phyloP scores from a whole-genome alignment of 345 rosid species.

The Ceriops zippeliana region DNA sequence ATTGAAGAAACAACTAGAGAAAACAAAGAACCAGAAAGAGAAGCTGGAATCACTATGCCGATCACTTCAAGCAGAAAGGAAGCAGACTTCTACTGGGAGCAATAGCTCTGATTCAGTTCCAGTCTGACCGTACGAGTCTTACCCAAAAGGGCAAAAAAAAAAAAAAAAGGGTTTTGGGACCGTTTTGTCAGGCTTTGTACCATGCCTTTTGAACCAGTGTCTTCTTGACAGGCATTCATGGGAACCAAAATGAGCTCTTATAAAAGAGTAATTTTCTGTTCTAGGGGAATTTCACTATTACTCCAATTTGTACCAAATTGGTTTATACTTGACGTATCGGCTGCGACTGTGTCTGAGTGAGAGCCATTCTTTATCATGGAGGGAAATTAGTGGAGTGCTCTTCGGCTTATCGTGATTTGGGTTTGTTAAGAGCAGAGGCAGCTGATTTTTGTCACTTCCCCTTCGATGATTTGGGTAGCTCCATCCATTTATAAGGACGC shows the following conservation, averaged over 20 bases:
- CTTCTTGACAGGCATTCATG: not conserved
- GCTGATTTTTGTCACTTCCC: too few relatives aligned
- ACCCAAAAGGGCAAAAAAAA: not conserved
- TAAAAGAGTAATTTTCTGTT: not conserved
- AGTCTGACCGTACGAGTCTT: slow-evolving; percentile 1
- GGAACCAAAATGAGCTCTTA: not conserved
- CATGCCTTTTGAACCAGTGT: too few relatives aligned
- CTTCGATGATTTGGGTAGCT: too few relatives aligned
- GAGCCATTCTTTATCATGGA: too few relatives aligned
- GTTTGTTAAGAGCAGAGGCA: too few relatives aligned
- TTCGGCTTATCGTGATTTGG: too few relatives aligned
- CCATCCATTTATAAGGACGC: too few relatives aligned
- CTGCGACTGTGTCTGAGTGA: too few relatives aligned
- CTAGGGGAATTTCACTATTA: too few relatives aligned
- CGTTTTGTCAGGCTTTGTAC: not conserved
- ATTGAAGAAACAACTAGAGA: slow-evolving; percentile 74
- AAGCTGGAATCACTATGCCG: slow-evolving; percentile 86
- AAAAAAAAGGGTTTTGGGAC: slow-evolving; percentile 1
- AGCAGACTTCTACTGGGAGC: slow-evolving; percentile 37
- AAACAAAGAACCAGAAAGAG: slow-evolving; percentile 85
- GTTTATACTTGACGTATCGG: too few relatives aligned
- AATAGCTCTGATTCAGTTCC: slow-evolving; percentile 28
- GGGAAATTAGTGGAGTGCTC: too few relatives aligned
- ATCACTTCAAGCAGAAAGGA: slow-evolving; percentile 91
- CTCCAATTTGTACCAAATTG: too few relatives aligned